Conservation (phyloP, 2,329 filamentous ascomycete genomes). For the Paraconiothyrium brasiliense region DNA sequence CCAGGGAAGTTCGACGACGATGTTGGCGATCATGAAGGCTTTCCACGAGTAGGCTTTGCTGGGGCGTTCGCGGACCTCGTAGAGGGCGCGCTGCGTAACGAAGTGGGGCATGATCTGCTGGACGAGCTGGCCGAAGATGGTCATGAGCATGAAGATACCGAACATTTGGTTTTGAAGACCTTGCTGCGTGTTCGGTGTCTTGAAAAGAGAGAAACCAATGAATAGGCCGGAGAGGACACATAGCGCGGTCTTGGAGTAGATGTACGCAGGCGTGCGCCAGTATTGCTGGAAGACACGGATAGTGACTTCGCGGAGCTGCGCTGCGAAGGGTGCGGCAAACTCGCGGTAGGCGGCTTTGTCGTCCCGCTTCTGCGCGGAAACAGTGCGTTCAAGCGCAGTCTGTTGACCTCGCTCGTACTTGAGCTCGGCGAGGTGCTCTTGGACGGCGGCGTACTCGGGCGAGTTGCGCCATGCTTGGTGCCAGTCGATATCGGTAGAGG, state of each 20-base stretch:
- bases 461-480: slow-evolving; percentile 59
- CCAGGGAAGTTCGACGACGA: slow-evolving; percentile 87
- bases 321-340: slow-evolving; percentile 78
- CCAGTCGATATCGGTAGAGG: slow-evolving; percentile 62
- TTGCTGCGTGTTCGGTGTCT: slow-evolving; percentile 74
- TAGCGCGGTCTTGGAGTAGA: slow-evolving; percentile 81
- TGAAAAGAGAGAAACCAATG: slow-evolving; percentile 83
- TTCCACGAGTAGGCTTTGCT: slow-evolving; percentile 88
- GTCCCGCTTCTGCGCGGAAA: slow-evolving; percentile 52
- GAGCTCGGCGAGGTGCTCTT: slow-evolving; percentile 58
- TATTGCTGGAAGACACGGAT: slow-evolving; percentile 87
- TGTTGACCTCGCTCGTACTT: slow-evolving; percentile 50
- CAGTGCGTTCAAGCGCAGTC: slow-evolving; percentile 45
- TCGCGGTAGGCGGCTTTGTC: slow-evolving; percentile 72
- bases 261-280: slow-evolving; percentile 89
- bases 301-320: slow-evolving; percentile 74
- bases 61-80: slow-evolving; percentile 85
- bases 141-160: slow-evolving; percentile 81
- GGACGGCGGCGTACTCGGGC: slow-evolving; percentile 55
- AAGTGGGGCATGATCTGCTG: slow-evolving; percentile 89
- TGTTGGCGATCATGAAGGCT: slow-evolving; percentile 83
- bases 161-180: slow-evolving; percentile 90
- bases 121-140: slow-evolving; percentile 80
- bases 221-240: slow-evolving; percentile 75
- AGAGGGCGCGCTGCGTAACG: slow-evolving; percentile 80